These are phyloP conservation scores for Cinnamomum chago DNA, from an alignment of 164 flowering plant species.

Conservation along the genomic window DNA sequence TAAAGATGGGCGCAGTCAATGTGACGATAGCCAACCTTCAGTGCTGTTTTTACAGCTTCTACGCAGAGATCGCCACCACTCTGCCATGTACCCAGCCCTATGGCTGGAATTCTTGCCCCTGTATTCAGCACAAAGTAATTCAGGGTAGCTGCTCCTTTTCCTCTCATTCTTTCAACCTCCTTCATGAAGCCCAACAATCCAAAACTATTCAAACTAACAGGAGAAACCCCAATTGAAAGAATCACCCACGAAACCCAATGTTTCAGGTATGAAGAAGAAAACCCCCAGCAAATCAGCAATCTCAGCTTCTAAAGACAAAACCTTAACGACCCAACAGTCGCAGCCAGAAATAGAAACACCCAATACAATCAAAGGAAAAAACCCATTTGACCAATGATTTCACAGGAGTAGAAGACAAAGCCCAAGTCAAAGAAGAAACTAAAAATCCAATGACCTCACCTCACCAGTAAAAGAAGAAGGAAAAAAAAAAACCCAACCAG, in stretches of 20 bases:
- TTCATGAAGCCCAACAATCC: neutral
- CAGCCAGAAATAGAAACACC: neutral
- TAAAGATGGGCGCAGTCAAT: conserved; percentile 72
- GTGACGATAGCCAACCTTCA: conserved; percentile 58
- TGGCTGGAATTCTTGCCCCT: conserved; percentile 57
- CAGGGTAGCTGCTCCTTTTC: conserved; percentile 22
- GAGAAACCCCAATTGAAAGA: neutral
- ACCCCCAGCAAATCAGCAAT: neutral
- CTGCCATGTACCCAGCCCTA: conserved; percentile 82
- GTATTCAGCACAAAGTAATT: conserved; percentile 48
- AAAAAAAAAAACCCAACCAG: neutral
- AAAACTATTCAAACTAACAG: conserved; percentile 1
- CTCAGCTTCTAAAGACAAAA: neutral
- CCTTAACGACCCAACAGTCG: neutral
- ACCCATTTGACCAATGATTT: neutral
- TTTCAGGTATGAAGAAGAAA: neutral
- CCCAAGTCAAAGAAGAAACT: neutral
- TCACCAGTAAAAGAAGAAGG: neutral
- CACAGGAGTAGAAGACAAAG: neutral
- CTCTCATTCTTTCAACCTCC: conserved; percentile 21
- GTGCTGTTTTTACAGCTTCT: conserved; percentile 57
- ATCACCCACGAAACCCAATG: conserved; percentile 6
- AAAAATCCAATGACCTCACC: conserved; percentile 1
- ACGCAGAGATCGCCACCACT: conserved; percentile 62
- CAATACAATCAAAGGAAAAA: conserved; percentile 3